phyloP scores from a whole-genome alignment of 2,329 filamentous ascomycete genomes.

The Pseudocercospora eumusae region DNA sequence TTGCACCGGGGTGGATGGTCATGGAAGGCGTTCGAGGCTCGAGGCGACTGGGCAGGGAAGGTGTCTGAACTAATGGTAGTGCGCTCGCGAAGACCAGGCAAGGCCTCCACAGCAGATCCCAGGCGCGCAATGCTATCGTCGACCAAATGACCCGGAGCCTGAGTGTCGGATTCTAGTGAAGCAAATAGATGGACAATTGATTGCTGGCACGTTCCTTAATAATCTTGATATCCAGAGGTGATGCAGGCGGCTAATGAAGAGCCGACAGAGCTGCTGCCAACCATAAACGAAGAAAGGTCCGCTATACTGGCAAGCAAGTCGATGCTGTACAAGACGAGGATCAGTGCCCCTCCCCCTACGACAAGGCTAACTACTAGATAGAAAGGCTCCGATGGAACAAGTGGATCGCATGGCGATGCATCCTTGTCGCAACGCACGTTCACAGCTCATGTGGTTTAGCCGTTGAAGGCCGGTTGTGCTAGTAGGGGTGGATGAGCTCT shows the following conservation, averaged over 20 bases:
- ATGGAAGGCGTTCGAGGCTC: slow-evolving; percentile 26
- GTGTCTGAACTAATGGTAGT: slow-evolving; percentile 24
- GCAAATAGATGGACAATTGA: slow-evolving; percentile 32
- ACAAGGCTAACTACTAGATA: too few relatives aligned
- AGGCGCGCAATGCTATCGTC: slow-evolving; percentile 23
- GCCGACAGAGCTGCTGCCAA: slow-evolving; percentile 24
- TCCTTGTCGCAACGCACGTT: slow-evolving; percentile 31
- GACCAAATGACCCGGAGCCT: slow-evolving; percentile 21
- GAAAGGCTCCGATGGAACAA: slow-evolving; percentile 35
- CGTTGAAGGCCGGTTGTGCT: slow-evolving; percentile 34
- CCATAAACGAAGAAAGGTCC: slow-evolving; percentile 31
- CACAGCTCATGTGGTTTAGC: slow-evolving; percentile 36
- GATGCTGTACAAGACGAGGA: too few relatives aligned
- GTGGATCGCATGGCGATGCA: slow-evolving; percentile 29
- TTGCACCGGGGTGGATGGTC: slow-evolving; percentile 22
- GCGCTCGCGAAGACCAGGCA: slow-evolving; percentile 23
- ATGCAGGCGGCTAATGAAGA: slow-evolving; percentile 22
- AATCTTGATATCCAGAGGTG: slow-evolving; percentile 32
- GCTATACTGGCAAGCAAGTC: slow-evolving; percentile 31
- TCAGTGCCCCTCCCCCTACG: slow-evolving; percentile 34
- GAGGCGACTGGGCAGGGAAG: slow-evolving; percentile 24
- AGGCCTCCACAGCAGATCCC: slow-evolving; percentile 23
- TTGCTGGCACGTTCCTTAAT: slow-evolving; percentile 36
- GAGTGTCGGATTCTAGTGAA: slow-evolving; percentile 28
- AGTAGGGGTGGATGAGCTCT: slow-evolving; percentile 32